Base-by-base conservation (phyloP, 2,329 filamentous ascomycete species). In the Aspergillus sp. region DNA sequence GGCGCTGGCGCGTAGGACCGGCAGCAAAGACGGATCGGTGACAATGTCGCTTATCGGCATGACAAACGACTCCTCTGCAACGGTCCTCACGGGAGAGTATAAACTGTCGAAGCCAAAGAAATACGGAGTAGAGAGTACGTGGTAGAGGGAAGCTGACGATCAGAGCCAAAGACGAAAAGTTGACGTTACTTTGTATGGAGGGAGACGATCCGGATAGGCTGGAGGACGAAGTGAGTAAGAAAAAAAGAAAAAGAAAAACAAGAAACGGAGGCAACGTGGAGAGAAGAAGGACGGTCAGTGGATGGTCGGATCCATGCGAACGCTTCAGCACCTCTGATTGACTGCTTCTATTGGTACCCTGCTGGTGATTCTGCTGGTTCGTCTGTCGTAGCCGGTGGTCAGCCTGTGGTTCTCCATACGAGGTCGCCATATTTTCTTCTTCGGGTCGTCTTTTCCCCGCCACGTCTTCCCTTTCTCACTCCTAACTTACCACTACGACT, bases 1-100 rank as follows among this genome's bases (percentile, higher is more conserved):
- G 47, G 79, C 76, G n/a, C 87, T 89, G 47, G 83, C 82, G 53
- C 82, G 73, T 42, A 94, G 75, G 42, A 88, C 84, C 4, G 81
- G 76, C 47, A 76, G 73, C 41, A 94, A 80, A 49, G 77, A 73
- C 2, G 79, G 72, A 58, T 87, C 82, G 47, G 77, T 80, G 52
- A 88, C 78, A 52, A 82, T 78, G 26, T 75, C 69, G 51, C 75
- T 69, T 57, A 76, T 73, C 33, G 76, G 67, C 79, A 83, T 82
- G 48, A 39, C 43, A 40, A 45, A 19, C 19, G 19, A 19, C 19
- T 19, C 1, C 19, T 19, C 19, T 19, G 19, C 19, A 19, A 19
- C 19, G 19, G 19, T 19, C 19, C 19, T 19, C 19, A 19, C 19
- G 19, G 19, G 19, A 19, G 19, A 19, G 19, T 19, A 19, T 19